Evolutionary conservation across 305 asterid species (phyloP).

Genomic region (Salvia sclarea): DNA sequence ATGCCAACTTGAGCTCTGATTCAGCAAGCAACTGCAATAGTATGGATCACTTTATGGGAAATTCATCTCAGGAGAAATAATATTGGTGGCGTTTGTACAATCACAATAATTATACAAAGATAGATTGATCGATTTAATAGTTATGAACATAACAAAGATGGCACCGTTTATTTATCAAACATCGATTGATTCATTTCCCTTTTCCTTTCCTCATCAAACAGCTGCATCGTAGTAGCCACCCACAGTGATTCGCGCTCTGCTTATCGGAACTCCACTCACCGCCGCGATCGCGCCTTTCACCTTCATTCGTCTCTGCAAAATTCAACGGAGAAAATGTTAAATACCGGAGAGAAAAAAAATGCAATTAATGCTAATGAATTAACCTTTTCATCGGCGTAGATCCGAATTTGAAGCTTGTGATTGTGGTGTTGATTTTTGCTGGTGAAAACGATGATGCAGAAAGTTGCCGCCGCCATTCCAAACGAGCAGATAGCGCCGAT

Average conservation of each 20-base stretch:
- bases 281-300: slow-evolving; percentile 53
- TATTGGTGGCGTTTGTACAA: background rate
- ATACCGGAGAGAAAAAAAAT: background rate
- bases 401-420: slow-evolving; percentile 54
- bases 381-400: slow-evolving; percentile 50
- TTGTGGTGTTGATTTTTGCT: slow-evolving; percentile 36
- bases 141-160: background rate
- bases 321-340: background rate
- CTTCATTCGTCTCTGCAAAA: slow-evolving; percentile 51
- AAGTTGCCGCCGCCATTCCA: slow-evolving; percentile 69
- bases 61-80: background rate
- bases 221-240: slow-evolving; percentile 61
- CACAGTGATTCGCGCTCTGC: slow-evolving; percentile 56
- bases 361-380: background rate
- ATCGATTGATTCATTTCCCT: background rate
- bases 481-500: slow-evolving; percentile 75
- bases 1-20: background rate
- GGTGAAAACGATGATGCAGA: slow-evolving; percentile 58
- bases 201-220: background rate
- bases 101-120: background rate
- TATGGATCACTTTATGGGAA: no score
- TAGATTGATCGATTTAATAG: background rate
- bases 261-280: slow-evolving; percentile 40
- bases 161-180: slow-evolving; percentile 21
- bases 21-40: no score